These are phyloP conservation scores for Jamesozyma jinghongensis DNA, from an alignment of 805 yeast species.

Conservation along the genomic window DNA sequence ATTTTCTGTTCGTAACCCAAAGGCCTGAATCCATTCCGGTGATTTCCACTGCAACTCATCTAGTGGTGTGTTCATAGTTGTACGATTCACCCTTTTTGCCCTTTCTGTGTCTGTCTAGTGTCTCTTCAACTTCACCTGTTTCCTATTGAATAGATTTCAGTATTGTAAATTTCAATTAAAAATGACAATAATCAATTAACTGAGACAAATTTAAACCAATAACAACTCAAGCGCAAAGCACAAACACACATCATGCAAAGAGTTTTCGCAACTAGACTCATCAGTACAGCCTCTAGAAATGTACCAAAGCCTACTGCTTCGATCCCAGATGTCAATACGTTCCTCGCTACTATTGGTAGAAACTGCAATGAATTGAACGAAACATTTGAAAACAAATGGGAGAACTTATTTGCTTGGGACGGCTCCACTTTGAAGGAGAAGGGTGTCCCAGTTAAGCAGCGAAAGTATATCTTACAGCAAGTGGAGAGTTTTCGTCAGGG, in stretches of 20 bases:
- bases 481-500: constrained; percentile 55
- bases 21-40: constrained; percentile 93
- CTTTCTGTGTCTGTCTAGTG: neutral
- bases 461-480: constrained; percentile 71
- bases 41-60: constrained; percentile 96
- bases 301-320: constrained; percentile 43
- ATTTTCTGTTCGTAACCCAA: constrained; percentile 79
- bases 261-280: neutral
- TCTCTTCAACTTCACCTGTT: too few relatives aligned
- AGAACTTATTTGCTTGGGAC: constrained; percentile 48
- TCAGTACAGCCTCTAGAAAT: constrained; percentile 1
- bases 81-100: neutral
- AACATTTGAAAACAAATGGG: constrained; percentile 62
- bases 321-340: constrained; percentile 64
- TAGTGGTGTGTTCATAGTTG: constrained; percentile 34
- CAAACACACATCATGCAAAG: neutral
- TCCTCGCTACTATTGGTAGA: constrained; percentile 74
- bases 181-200: neutral
- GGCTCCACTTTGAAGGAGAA: constrained; percentile 54
- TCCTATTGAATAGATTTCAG: neutral
- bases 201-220: too few relatives aligned
- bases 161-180: neutral
- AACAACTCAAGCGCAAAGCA: neutral
- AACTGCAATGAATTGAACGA: constrained; percentile 58
- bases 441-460: constrained; percentile 64